Evolutionary conservation across 495 filamentous ascomycete species (phyloP).

Genomic region (Bacidia rubella): DNA sequence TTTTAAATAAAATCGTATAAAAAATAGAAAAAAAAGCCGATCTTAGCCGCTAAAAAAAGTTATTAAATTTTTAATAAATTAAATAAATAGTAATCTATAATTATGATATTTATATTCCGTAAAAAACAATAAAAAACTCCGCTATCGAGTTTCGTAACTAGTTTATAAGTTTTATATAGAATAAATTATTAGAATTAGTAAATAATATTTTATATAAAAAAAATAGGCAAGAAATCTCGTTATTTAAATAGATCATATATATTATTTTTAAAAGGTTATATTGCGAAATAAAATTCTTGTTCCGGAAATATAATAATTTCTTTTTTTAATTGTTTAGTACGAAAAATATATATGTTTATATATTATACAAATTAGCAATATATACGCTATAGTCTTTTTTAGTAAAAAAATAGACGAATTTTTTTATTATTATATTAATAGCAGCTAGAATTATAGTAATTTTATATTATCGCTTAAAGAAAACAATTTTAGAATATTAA

Average conservation of each 20-base stretch:
- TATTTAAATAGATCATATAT: not conserved
- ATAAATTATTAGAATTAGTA: not conserved
- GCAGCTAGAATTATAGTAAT: not conserved
- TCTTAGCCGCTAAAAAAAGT: too few relatives aligned
- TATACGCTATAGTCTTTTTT: not conserved
- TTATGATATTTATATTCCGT: constrained; percentile 1
- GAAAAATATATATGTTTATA: not conserved
- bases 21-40: too few relatives aligned
- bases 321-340: not conserved
- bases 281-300: not conserved
- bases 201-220: not conserved
- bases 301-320: not conserved
- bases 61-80: too few relatives aligned
- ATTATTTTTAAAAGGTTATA: not conserved
- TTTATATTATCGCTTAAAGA: not conserved
- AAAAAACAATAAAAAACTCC: too few relatives aligned
- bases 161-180: not conserved
- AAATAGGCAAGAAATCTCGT: not conserved
- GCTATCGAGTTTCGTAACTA: not conserved
- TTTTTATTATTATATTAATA: not conserved
- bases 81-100: not conserved
- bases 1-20: not conserved
- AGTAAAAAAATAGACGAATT: not conserved
- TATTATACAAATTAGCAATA: not conserved
- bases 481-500: not conserved